Base-by-base conservation (phyloP, 2,329 filamentous ascomycete species). In the Ramularia endophylla region DNA sequence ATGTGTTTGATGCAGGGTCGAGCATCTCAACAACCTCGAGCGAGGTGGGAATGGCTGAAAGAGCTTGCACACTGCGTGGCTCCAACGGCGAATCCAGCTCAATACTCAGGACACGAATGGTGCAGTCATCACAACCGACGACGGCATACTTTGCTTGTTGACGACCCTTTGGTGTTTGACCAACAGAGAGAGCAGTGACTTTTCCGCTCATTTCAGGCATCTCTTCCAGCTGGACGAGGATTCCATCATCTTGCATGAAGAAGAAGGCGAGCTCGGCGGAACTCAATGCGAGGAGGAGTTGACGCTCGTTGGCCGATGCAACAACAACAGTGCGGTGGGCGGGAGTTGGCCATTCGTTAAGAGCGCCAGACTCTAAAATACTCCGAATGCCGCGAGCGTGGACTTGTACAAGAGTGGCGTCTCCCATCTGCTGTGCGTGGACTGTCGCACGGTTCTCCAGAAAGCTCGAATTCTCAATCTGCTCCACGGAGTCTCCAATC, bases 241-340 rank as follows among this genome's bases (percentile, higher is more conserved):
- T 90, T 20, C 89, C 89, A 64, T 97, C 90, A 0, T 80, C 77
- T 57, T 95, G 92, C 80, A 95, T 90, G 62, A 98, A 94, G 54
- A 98, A 98, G 61, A 97, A 98, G 30, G 95, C 86, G 49, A 98
- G 90, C 63, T 98, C 92, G 27, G 90, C 90, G 7, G 89, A 95
- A 60, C 89, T 97, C 18, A 99, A 72, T 1, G 92, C 92, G 36
- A 97, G 83, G 3, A 88, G 88, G 18, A 98, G 87, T 65, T 99
- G 92, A 30, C 86, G 80, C 55, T 90, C 82, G 58, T 98, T 99
- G 12, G 90, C 92, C 1, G 90, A 83, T 25, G 90, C 94, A 7
- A 90, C 87, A 34, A 97, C 88, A 50, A 98, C 97, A 0, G 90
- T 94, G 16, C 92, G 80, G 70, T 98, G 90, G 53, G 94, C 84